These are phyloP conservation scores for Schwanniomyces pseudopolymorphus DNA, from an alignment of 805 yeast genomes.

Conservation along the genomic window DNA sequence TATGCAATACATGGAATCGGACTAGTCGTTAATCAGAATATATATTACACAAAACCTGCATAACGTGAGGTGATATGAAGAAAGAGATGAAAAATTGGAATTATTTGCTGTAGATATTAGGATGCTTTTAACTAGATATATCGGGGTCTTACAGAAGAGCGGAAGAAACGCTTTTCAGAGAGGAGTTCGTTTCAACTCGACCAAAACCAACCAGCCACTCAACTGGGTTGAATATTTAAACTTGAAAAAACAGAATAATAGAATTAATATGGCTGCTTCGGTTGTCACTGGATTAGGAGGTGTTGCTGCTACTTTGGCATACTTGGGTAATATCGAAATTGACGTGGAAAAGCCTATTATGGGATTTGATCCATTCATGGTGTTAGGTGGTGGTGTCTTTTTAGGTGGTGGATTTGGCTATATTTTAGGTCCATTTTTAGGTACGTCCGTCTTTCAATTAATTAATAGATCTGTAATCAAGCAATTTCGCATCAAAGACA, in stretches of 20 bases:
- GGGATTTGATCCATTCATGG: slow-evolving; percentile 88
- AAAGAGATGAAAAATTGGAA: background rate
- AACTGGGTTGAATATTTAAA: slow-evolving; percentile 81
- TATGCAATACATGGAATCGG: too few species aligned
- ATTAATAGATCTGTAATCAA: slow-evolving; percentile 46
- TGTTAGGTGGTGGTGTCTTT: slow-evolving; percentile 70
- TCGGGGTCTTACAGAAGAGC: slow-evolving; percentile 7
- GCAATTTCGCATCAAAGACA: slow-evolving; percentile 61
- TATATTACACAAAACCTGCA: background rate
- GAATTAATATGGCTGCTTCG: slow-evolving; percentile 67
- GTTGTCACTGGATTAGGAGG: slow-evolving; percentile 66
- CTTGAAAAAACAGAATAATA: slow-evolving; percentile 73
- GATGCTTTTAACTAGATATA: slow-evolving; percentile 7
- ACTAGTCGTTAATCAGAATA: background rate
- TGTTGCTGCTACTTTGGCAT: slow-evolving; percentile 67
- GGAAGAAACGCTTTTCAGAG: background rate
- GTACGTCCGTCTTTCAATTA: slow-evolving; percentile 65
- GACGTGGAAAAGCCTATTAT: slow-evolving; percentile 83
- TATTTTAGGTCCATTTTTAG: slow-evolving; percentile 77
- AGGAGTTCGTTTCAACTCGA: slow-evolving; percentile 20
- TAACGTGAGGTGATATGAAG: background rate
- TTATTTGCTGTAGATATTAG: background rate
- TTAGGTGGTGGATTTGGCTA: slow-evolving; percentile 77
- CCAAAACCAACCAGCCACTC: slow-evolving; percentile 23
- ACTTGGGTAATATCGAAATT: slow-evolving; percentile 76